Base-by-base conservation (phyloP, 1,284 basidiomycete genomes). In the Thecaphora frezii region DNA sequence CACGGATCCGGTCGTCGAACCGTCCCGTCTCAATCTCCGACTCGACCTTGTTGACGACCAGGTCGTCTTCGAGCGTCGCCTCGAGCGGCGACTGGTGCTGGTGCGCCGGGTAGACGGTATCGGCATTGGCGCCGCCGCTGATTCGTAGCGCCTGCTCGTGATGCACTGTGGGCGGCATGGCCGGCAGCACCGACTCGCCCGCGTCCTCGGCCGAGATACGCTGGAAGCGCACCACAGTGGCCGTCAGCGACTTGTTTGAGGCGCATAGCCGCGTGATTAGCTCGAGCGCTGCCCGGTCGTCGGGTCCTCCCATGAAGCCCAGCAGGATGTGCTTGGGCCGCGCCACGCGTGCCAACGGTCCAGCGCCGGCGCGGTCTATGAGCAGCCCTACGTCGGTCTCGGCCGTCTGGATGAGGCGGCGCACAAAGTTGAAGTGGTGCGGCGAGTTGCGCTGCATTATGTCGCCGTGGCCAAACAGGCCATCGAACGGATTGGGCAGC, bases 281-380 rank as follows among this genome's bases (percentile, higher is more conserved):
- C 18, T 58, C 51, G 23, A 96, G 81, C 0, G 91, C 90, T 10
- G 90, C 84, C 2, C 93, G 86, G 74, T 96, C 93, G 78, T 97
- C 93, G 0, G 90, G 88, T 0, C 93, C 93, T 46, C 92, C 93
- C 76, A 92, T 89, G 84, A 94, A 96, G 0, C 90, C 89, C 37
- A 94, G 78, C 81, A 93, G 88, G 48, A 93, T 79, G 67, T 90
- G 89, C 65, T 87, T 48, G 85, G 30, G 79, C 73, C 44, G 43
- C 71, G 59, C 71, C 70, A 49, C 58, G 19, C 54, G 58, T 5
- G 66, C 46, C 14, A 62, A 54, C 28, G 36, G 33, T 4, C 41
- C 39, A 3, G 24, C 12, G 37, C 33, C 4, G 44, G 23, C 24
- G 28, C 86, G 83, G 73, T 93, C 90, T 44, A 94, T 85, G 74